Conservation (phyloP, 139 green algal species). For the Chlorella vulgaris region DNA sequence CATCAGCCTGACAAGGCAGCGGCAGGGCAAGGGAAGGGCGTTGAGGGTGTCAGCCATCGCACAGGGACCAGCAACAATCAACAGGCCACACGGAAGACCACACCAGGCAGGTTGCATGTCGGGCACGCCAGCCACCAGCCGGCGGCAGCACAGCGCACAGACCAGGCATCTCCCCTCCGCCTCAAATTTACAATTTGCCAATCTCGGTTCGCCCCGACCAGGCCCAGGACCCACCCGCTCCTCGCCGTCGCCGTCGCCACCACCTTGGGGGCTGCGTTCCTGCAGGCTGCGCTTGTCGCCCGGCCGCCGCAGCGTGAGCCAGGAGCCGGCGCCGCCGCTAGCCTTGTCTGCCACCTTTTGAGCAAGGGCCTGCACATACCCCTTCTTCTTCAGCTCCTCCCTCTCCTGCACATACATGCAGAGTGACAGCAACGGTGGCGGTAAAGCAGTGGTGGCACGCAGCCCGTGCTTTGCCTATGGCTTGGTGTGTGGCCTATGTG, state of each 20-base stretch:
- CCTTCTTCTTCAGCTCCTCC: slow-evolving; percentile 53
- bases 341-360: slow-evolving; percentile 36
- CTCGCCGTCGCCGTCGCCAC: neutral
- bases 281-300: neutral
- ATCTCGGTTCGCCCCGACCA: too few species aligned
- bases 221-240: neutral
- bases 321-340: neutral
- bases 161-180: too few species aligned
- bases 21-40: neutral
- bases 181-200: too few species aligned
- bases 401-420: neutral
- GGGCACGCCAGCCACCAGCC: too few species aligned
- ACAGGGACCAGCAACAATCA: too few species aligned
- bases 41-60: neutral
- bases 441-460: too few species aligned
- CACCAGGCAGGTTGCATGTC: too few species aligned
- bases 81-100: too few species aligned
- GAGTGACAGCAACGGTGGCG: neutral
- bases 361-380: slow-evolving; percentile 42
- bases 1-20: slow-evolving; percentile 34
- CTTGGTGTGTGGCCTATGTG: too few species aligned
- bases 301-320: slow-evolving; percentile 22
- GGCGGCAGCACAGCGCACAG: too few species aligned
- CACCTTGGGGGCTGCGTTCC: too few species aligned
- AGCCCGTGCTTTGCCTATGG: too few species aligned